Percentiles rank a stretch among this genome's conserved stretches.
These are phyloP conservation scores for Debaryomycetaceae sp. DNA, from an alignment of 1,139 yeast species.

Conservation along the genomic window DNA sequence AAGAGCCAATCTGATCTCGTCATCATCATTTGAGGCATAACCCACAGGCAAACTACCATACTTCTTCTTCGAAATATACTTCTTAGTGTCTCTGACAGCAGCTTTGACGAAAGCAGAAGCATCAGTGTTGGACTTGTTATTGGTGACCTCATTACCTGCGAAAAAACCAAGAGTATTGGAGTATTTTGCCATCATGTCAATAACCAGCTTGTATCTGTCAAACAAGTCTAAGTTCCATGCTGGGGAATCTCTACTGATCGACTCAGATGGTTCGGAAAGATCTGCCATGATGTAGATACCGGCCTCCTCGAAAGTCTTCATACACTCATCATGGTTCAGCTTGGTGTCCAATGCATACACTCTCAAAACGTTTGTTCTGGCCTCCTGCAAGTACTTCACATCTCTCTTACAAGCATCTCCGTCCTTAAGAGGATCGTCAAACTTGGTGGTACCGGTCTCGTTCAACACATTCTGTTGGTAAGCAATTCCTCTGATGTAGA, in stretches of 20 bases:
- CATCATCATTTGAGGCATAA: slow-evolving; percentile 88
- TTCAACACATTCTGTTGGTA: slow-evolving; percentile 69
- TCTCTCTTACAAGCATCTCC: slow-evolving; percentile 72
- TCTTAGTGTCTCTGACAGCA: slow-evolving; percentile 85
- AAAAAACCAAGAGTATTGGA: slow-evolving; percentile 85
- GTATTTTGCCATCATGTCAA: slow-evolving; percentile 79
- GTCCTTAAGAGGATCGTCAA: slow-evolving; percentile 75
- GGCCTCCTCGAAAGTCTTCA: slow-evolving; percentile 80
- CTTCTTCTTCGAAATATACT: slow-evolving; percentile 59
- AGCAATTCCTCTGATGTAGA: slow-evolving; percentile 76
- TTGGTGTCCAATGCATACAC: slow-evolving; percentile 75
- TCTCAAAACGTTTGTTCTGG: slow-evolving; percentile 73
- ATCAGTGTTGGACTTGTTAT: slow-evolving; percentile 46
- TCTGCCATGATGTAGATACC: slow-evolving; percentile 87
- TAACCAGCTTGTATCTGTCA: slow-evolving; percentile 71
- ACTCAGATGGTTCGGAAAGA: slow-evolving; percentile 77
- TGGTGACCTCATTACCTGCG: slow-evolving; percentile 88
- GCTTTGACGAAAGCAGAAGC: slow-evolving; percentile 86
- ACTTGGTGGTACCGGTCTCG: slow-evolving; percentile 38
- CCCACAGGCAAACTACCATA: slow-evolving; percentile 86
- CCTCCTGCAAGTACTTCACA: slow-evolving; percentile 68
- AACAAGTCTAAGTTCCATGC: slow-evolving; percentile 66
- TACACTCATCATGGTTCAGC: slow-evolving; percentile 80
- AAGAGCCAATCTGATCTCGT: slow-evolving; percentile 65
- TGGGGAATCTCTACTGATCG: slow-evolving; percentile 76